phyloP scores from a whole-genome alignment of 2,329 filamentous ascomycete species.

The Trichophyton benhamiae region DNA sequence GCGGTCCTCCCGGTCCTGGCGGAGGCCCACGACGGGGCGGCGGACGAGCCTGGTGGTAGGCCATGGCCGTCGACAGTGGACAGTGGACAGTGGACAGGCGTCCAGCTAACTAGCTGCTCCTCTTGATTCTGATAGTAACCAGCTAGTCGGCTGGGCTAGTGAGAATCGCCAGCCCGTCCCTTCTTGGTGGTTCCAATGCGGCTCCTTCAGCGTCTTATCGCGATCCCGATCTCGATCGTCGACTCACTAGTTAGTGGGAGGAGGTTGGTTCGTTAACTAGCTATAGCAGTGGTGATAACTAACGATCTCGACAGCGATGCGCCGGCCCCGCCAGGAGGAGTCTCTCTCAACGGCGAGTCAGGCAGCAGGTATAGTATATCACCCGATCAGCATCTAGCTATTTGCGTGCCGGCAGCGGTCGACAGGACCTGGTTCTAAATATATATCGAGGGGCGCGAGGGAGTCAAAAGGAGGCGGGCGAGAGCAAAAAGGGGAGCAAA shows the following conservation, averaged over 20 bases:
- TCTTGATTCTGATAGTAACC: not conserved
- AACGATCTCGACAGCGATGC: not conserved
- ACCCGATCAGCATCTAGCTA: too few species aligned
- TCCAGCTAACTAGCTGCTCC: not conserved
- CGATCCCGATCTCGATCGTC: not conserved
- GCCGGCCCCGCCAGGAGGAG: not conserved
- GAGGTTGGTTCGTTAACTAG: too few species aligned
- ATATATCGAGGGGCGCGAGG: not conserved
- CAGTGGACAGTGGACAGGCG: too few species aligned
- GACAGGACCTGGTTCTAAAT: too few species aligned
- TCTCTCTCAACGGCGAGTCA: too few species aligned
- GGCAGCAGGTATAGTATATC: too few species aligned
- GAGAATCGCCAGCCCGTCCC: too few species aligned
- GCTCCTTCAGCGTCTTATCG: not conserved
- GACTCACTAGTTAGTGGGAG: not conserved
- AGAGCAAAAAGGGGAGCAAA: not conserved
- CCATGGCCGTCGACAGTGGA: not conserved
- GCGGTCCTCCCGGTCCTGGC: not conserved
- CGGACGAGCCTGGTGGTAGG: slow-evolving; percentile 2
- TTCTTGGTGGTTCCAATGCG: not conserved
- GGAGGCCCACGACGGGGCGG: not conserved
- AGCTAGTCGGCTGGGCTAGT: not conserved
- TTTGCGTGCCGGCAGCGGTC: too few species aligned
- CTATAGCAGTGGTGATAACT: too few species aligned
- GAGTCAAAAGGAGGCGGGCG: not conserved